A percentile compares a stretch with the other conserved stretches of the same genome.
Conservation (phyloP, 192 early-diverging fungal species). For the Coemansia sp. region DNA sequence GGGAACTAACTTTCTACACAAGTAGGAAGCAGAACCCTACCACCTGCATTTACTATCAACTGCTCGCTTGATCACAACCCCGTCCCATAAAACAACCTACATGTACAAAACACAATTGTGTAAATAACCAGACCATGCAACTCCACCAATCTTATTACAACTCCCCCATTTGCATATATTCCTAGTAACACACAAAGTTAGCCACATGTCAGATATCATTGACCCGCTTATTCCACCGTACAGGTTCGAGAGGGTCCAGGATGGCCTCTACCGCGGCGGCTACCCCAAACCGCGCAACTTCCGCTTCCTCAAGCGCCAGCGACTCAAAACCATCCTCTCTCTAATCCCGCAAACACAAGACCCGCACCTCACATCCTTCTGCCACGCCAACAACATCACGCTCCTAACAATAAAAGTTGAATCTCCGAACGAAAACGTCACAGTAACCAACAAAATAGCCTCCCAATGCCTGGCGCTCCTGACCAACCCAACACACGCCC, state of each 20-base stretch:
- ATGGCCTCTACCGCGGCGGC: conserved; percentile 79
- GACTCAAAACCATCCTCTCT: conserved; percentile 74
- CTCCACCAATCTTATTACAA: not conserved
- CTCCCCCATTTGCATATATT: not conserved
- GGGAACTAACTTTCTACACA: no score
- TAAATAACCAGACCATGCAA: no score
- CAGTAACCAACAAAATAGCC: conserved; percentile 72
- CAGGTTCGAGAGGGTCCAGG: conserved; percentile 82
- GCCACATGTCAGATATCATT: conserved; percentile 34
- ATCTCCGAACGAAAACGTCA: conserved; percentile 84
- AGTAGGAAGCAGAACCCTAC: no score
- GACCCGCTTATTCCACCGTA: conserved; percentile 63
- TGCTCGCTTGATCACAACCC: no score
- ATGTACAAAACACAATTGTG: not conserved
- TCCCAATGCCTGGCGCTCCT: conserved; percentile 69
- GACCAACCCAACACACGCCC: conserved; percentile 68
- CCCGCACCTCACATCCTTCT: conserved; percentile 61
- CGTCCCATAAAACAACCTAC: no score
- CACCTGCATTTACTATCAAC: no score
- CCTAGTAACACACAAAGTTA: not conserved
- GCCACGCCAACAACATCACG: conserved; percentile 60
- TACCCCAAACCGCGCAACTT: conserved; percentile 87
- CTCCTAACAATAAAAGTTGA: conserved; percentile 70
- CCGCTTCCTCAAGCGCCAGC: conserved; percentile 75
- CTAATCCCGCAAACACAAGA: conserved; percentile 76